A percentile compares a stretch with the other conserved stretches of the same genome.
Evolutionary conservation across 192 early-diverging fungal species (phyloP).

Genomic region (Chytriomyces hyalinus): DNA sequence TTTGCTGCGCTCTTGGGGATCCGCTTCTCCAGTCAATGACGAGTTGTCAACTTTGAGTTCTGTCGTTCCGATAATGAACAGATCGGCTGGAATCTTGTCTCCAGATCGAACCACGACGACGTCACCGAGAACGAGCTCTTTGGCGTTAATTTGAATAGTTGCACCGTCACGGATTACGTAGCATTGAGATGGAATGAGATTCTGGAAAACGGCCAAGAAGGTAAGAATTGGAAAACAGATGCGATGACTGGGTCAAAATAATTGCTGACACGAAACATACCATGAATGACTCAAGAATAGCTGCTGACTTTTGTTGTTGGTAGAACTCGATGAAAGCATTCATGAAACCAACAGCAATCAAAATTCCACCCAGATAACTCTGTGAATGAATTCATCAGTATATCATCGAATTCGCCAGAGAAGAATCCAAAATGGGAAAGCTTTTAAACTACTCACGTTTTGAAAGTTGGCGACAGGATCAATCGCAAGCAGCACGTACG

Average conservation of each 20-base stretch:
- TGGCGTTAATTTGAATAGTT: conserved; percentile 31
- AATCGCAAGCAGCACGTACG: conserved; percentile 77
- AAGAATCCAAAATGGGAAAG: conserved; percentile 22
- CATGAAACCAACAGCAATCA: conserved; percentile 55
- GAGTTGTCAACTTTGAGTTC: conserved; percentile 59
- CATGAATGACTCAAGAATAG: conserved; percentile 89
- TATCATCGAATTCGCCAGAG: not conserved
- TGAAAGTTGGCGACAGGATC: conserved; percentile 75
- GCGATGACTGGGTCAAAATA: conserved; percentile 61
- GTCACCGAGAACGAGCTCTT: conserved; percentile 52
- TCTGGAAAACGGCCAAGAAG: conserved; percentile 22
- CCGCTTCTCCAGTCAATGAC: conserved; percentile 57
- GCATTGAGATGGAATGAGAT: conserved; percentile 47
- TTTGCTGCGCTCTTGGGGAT: conserved; percentile 44
- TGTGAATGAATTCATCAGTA: conserved; percentile 4
- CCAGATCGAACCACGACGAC: conserved; percentile 46
- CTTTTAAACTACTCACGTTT: conserved; percentile 63
- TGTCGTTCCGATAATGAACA: conserved; percentile 38
- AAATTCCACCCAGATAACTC: conserved; percentile 53
- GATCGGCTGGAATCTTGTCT: conserved; percentile 54
- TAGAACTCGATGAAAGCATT: conserved; percentile 64
- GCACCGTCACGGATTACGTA: conserved; percentile 46
- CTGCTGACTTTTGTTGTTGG: conserved; percentile 82
- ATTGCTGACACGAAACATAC: conserved; percentile 74
- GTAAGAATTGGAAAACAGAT: not conserved